These are phyloP conservation scores for Chlorella sp. DNA, from an alignment of 139 green algal genomes.

Conservation along the genomic window DNA sequence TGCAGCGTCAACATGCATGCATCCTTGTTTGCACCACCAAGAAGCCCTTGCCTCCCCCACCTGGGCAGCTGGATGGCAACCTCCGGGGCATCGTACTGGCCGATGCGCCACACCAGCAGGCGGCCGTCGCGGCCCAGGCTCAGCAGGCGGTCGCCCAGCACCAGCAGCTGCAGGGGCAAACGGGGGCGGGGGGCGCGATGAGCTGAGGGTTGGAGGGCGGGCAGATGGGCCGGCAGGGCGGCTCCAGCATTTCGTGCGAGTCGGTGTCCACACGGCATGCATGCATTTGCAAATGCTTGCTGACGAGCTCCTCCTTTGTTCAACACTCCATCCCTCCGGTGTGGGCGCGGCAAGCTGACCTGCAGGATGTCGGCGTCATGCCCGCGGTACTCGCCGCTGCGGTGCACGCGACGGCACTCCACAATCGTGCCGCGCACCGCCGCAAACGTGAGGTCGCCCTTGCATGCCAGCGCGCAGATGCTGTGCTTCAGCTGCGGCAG, in stretches of 20 bases:
- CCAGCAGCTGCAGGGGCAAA: slow-evolving; percentile 66
- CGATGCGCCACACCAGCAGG: slow-evolving; percentile 82
- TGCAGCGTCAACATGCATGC: too few species aligned
- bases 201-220: too few species aligned
- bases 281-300: too few species aligned
- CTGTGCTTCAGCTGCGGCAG: slow-evolving; percentile 70
- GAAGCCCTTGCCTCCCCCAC: neutral
- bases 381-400: slow-evolving; percentile 59
- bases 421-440: slow-evolving; percentile 77
- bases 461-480: slow-evolving; percentile 79
- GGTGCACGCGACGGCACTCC: slow-evolving; percentile 74
- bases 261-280: too few species aligned
- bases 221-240: too few species aligned
- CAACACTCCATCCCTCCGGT: too few species aligned
- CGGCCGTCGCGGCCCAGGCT: slow-evolving; percentile 69
- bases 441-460: slow-evolving; percentile 90
- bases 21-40: too few species aligned
- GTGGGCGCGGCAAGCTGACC: too few species aligned
- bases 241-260: too few species aligned
- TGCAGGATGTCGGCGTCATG: slow-evolving; percentile 51
- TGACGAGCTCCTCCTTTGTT: too few species aligned
- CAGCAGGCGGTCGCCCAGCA: slow-evolving; percentile 85
- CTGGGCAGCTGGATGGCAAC: slow-evolving; percentile 30
- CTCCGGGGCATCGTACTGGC: slow-evolving; percentile 63
- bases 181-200: too few species aligned